Evolutionary conservation across 1,139 yeast genomes (phyloP).

Genomic region (Suhomyces bokatorum): DNA sequence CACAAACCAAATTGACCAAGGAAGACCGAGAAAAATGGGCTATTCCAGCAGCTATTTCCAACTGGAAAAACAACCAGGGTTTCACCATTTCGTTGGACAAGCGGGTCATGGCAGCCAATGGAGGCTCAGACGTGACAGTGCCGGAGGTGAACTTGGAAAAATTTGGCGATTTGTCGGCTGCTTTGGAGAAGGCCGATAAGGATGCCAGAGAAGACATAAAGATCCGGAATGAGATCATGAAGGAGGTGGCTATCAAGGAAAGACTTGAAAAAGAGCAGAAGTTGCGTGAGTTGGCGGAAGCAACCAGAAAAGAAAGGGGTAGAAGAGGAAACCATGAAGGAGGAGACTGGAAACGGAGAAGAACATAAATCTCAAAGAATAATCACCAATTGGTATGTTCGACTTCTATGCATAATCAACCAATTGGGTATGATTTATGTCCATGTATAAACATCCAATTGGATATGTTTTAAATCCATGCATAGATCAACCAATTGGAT

Average conservation of each 20-base stretch:
- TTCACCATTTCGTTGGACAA: constrained; percentile 81
- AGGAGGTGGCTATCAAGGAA: constrained; percentile 55
- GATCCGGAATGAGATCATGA: constrained; percentile 56
- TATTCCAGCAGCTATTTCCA: constrained; percentile 89
- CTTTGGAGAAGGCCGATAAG: constrained; percentile 73
- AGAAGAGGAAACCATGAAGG: neutral
- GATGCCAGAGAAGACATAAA: constrained; percentile 72
- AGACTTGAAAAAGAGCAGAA: constrained; percentile 60
- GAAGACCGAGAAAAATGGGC: constrained; percentile 83
- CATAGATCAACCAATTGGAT: no score
- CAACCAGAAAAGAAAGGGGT: constrained; percentile 43
- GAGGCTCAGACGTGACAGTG: constrained; percentile 26
- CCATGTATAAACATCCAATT: no score
- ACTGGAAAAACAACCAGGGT: constrained; percentile 96
- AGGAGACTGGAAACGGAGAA: constrained; percentile 4
- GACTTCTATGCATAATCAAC: no score
- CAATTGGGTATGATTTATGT: no score
- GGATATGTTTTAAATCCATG: no score
- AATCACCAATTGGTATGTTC: no score
- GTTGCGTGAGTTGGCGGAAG: constrained; percentile 57
- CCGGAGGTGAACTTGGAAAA: constrained; percentile 55
- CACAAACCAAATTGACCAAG: constrained; percentile 52
- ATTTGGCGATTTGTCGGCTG: constrained; percentile 64
- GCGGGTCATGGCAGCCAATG: constrained; percentile 63
- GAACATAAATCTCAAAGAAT: neutral